Conservation (phyloP, 768 basidiomycete species). For the Hebeloma cylindrosporum region DNA sequence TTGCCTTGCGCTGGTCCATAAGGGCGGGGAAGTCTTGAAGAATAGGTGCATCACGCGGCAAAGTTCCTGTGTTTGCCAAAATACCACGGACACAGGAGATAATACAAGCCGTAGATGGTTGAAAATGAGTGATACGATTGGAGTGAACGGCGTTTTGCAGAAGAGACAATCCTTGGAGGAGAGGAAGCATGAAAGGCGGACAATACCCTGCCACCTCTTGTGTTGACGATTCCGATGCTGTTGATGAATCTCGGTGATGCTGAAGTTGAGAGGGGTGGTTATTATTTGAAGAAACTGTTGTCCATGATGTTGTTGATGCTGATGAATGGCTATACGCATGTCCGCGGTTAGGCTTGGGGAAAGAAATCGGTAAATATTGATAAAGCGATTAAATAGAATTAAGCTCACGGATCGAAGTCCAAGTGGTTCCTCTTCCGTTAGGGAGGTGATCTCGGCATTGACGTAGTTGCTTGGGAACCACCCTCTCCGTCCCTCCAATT, state of each 20-base stretch:
- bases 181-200: conserved; percentile 77
- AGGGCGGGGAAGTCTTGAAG: conserved; percentile 67
- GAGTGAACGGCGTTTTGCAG: conserved; percentile 81
- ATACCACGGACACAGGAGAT: conserved; percentile 92
- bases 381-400: conserved; percentile 11
- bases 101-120: conserved; percentile 91
- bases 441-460: conserved; percentile 57
- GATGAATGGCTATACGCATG: conserved; percentile 54
- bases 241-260: conserved; percentile 45
- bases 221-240: conserved; percentile 41
- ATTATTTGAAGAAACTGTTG: conserved; percentile 40
- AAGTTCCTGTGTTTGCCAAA: conserved; percentile 78
- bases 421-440: conserved; percentile 58
- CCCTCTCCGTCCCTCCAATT: conserved; percentile 82
- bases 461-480: conserved; percentile 99
- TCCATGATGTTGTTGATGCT: conserved; percentile 55
- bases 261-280: conserved; percentile 24
- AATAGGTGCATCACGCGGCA: conserved; percentile 76
- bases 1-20: conserved; percentile 75
- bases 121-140: conserved; percentile 81
- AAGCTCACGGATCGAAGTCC: conserved; percentile 41
- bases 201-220: conserved; percentile 59
- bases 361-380: conserved; percentile 7
- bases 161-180: conserved; percentile 82
- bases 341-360: conserved; percentile 34